phyloP scores from a whole-genome alignment of 495 filamentous ascomycete species.

The Copromyces sp. region DNA sequence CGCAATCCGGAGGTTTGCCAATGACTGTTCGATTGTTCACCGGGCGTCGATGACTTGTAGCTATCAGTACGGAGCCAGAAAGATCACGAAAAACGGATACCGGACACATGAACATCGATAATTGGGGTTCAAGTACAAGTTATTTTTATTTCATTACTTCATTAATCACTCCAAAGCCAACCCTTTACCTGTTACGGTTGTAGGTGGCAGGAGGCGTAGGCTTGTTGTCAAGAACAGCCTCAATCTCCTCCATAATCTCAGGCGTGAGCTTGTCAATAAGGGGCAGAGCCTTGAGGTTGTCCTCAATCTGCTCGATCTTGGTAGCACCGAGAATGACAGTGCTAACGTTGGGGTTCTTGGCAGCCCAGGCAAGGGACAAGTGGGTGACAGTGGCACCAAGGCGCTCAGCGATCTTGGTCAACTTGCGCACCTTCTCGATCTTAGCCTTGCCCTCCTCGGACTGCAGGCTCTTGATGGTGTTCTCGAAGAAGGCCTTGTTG shows the following conservation, averaged over 20 bases:
- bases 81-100: too few relatives aligned
- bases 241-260: constrained; percentile 63
- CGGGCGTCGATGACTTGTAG: too few relatives aligned
- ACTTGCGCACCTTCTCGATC: constrained; percentile 38
- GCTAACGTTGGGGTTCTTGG: constrained; percentile 66
- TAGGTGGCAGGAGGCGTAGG: constrained; percentile 12
- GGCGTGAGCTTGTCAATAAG: constrained; percentile 54
- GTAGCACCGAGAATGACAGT: constrained; percentile 67
- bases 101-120: neutral
- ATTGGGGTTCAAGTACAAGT: neutral
- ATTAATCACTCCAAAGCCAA: neutral
- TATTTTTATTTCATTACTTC: neutral
- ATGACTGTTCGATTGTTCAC: neutral
- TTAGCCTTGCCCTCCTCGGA: constrained; percentile 21
- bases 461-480: constrained; percentile 28
- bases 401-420: constrained; percentile 53
- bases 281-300: constrained; percentile 56
- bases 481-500: constrained; percentile 31
- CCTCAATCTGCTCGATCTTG: constrained; percentile 56
- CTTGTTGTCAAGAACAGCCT: constrained; percentile 33
- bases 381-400: constrained; percentile 48
- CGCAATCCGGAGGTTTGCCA: neutral
- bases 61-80: too few relatives aligned
- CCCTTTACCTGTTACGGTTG: constrained; percentile 9
- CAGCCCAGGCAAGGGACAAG: constrained; percentile 61